phyloP scores from a whole-genome alignment of 1,284 basidiomycete species.

The Cyathus pygmaeus region DNA sequence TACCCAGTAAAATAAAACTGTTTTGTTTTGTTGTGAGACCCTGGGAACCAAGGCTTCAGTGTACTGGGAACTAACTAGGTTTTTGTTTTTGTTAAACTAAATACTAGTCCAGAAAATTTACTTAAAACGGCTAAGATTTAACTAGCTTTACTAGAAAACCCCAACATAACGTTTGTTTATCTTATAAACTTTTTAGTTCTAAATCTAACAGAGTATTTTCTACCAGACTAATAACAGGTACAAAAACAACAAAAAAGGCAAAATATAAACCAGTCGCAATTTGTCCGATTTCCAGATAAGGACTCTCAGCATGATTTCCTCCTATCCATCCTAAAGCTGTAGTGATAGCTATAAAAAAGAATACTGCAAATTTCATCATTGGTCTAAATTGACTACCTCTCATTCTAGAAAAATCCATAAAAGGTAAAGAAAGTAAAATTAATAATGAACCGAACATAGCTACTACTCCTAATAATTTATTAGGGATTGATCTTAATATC shows the following conservation, averaged over 20 bases:
- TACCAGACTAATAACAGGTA: not conserved
- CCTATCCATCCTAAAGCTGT: not conserved
- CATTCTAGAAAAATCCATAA: not conserved
- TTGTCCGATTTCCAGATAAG: constrained; percentile 1
- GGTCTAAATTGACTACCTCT: not conserved
- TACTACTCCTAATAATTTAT: not conserved
- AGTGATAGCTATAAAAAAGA: not conserved
- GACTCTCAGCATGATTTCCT: not conserved
- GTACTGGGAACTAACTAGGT: too few species aligned
- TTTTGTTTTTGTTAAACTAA: too few species aligned
- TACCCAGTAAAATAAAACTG: too few species aligned
- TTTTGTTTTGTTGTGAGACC: too few species aligned
- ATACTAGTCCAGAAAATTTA: too few species aligned
- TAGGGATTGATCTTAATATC: not conserved
- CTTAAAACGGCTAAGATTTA: too few species aligned
- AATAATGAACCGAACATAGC: not conserved
- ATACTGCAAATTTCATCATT: not conserved
- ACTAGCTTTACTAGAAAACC: too few species aligned
- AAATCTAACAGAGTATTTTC: constrained; percentile 1
- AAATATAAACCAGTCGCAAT: not conserved
- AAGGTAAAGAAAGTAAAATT: not conserved
- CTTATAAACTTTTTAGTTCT: too few species aligned
- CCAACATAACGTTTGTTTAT: too few species aligned
- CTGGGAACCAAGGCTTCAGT: too few species aligned
- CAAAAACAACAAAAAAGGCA: not conserved